These are phyloP conservation scores for Pisolithus sp. DNA, from an alignment of 768 basidiomycete species.

Conservation along the genomic window DNA sequence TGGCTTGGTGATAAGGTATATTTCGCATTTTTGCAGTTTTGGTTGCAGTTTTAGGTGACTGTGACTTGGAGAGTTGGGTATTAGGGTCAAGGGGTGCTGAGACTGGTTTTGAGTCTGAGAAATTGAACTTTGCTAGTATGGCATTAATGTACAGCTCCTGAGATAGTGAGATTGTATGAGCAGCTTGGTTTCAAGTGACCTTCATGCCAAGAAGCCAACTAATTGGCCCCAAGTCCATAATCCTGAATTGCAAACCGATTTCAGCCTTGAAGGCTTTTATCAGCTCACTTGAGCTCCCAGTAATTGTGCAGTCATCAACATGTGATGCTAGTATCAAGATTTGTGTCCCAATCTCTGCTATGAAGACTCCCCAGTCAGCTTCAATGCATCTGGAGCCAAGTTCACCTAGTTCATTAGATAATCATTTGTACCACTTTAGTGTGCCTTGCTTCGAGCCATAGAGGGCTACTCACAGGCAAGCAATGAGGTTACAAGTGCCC, in stretches of 20 bases:
- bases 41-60: background rate
- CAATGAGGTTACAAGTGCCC: slow-evolving; percentile 7
- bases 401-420: background rate
- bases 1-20: background rate
- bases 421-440: slow-evolving; percentile 6
- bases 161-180: background rate
- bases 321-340: background rate
- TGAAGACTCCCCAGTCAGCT: slow-evolving; percentile 5
- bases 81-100: background rate
- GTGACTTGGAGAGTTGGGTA: background rate
- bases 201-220: slow-evolving; percentile 10
- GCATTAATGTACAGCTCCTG: slow-evolving; percentile 1
- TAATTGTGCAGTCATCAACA: slow-evolving; percentile 6
- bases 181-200: background rate
- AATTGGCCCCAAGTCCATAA: background rate
- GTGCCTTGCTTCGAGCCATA: slow-evolving; percentile 7
- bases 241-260: background rate
- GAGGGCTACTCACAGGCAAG: background rate
- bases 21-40: background rate
- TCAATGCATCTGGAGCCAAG: background rate
- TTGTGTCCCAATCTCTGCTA: background rate
- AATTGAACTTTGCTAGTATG: slow-evolving; percentile 7
- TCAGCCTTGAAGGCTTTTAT: slow-evolving; percentile 3
- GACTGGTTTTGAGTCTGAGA: background rate
- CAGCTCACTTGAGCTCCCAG: background rate